phyloP scores from a whole-genome alignment of 495 filamentous ascomycete species.

The Penicillium angulare region DNA sequence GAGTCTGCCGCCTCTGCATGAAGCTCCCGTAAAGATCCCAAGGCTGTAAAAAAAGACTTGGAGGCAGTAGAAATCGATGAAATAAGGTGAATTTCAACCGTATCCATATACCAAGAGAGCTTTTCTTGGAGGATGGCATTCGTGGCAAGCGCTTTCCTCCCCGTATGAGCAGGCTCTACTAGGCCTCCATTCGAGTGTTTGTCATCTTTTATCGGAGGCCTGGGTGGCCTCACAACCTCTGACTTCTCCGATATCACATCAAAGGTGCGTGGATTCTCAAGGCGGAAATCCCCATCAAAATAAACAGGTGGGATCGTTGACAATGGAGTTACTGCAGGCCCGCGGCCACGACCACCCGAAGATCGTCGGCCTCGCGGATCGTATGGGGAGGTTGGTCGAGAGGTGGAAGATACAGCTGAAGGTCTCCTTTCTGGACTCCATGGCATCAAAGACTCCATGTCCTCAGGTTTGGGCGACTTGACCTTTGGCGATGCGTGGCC shows the following conservation, averaged over 20 bases:
- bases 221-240: slow-evolving; percentile 76
- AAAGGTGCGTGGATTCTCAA: slow-evolving; percentile 95
- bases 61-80: slow-evolving; percentile 94
- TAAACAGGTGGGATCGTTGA: slow-evolving; percentile 92
- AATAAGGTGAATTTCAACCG: slow-evolving; percentile 95
- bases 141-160: slow-evolving; percentile 84
- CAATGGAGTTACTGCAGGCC: slow-evolving; percentile 73
- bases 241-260: slow-evolving; percentile 96
- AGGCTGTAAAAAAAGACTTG: slow-evolving; percentile 91
- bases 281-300: slow-evolving; percentile 90
- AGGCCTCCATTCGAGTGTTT: slow-evolving; percentile 60
- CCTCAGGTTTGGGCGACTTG: slow-evolving; percentile 37
- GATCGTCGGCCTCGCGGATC: slow-evolving; percentile 36
- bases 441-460: slow-evolving; percentile 35
- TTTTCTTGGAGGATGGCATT: slow-evolving; percentile 99
- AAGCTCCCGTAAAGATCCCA: slow-evolving; percentile 86
- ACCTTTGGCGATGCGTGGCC: slow-evolving; percentile 26
- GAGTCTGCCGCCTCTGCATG: slow-evolving; percentile 92
- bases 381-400: slow-evolving; percentile 42
- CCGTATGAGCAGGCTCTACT: slow-evolving; percentile 49
- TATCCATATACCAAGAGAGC: slow-evolving; percentile 99
- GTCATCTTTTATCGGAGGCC: slow-evolving; percentile 52
- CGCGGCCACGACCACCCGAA: slow-evolving; percentile 35
- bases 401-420: slow-evolving; percentile 35
- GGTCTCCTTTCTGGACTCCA: slow-evolving; percentile 39